These are phyloP conservation scores for Neotropicomus parvogracilis DNA, from an alignment of 1,284 basidiomycete species.

Conservation along the genomic window DNA sequence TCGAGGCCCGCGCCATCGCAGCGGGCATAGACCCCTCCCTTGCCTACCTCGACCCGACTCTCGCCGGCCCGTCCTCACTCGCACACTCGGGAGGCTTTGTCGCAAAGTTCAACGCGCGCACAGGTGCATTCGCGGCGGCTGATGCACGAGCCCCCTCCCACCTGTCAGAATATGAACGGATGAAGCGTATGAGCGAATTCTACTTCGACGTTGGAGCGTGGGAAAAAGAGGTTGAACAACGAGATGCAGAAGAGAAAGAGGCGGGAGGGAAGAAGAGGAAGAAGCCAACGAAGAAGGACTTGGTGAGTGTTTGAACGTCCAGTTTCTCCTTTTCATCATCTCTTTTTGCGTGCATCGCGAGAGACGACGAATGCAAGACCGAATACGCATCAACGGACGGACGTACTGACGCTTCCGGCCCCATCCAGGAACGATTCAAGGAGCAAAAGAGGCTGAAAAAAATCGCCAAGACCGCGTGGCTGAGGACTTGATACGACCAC, in stretches of 20 bases:
- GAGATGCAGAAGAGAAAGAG: constrained; percentile 52
- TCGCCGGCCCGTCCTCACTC: constrained; percentile 41
- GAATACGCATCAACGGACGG: constrained; percentile 20
- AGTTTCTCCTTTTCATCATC: constrained; percentile 10
- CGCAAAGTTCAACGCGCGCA: constrained; percentile 82
- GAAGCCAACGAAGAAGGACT: constrained; percentile 78
- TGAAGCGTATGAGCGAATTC: constrained; percentile 82
- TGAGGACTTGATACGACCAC: constrained; percentile 51
- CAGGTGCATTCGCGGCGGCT: constrained; percentile 69
- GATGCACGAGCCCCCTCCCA: constrained; percentile 71
- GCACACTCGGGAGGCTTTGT: constrained; percentile 48
- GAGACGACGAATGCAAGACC: constrained; percentile 22
- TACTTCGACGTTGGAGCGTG: constrained; percentile 86
- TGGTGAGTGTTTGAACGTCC: constrained; percentile 47
- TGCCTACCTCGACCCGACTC: constrained; percentile 75
- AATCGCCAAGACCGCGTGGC: constrained; percentile 83
- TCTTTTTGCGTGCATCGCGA: constrained; percentile 21
- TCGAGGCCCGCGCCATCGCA: constrained; percentile 62
- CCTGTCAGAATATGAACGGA: constrained; percentile 78
- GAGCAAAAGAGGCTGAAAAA: constrained; percentile 84
- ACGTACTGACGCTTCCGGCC: constrained; percentile 22
- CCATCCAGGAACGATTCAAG: constrained; percentile 75
- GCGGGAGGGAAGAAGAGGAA: constrained; percentile 69
- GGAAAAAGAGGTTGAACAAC: constrained; percentile 67
- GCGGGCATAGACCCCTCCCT: constrained; percentile 84